Evolutionary conservation across 805 yeast species (phyloP).

Genomic region (Brettanomyces sp.): DNA sequence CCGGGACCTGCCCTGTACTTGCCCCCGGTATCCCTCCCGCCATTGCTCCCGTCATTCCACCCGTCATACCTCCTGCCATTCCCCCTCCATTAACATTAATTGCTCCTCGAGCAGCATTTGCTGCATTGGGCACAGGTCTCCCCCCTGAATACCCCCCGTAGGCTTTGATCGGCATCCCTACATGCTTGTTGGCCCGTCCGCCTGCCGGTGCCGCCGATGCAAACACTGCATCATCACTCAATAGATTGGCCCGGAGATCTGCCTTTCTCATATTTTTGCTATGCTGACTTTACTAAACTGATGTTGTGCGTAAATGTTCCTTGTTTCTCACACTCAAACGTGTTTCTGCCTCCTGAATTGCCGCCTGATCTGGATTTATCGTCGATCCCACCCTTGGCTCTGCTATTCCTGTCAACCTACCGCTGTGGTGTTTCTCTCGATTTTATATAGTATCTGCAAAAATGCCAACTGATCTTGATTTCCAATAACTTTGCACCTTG

Average conservation of each 20-base stretch:
- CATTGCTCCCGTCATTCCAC: background rate
- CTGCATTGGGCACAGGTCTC: background rate
- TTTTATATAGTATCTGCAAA: too few relatives aligned
- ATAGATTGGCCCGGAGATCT: conserved; percentile 4
- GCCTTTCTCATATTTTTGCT: conserved; percentile 4
- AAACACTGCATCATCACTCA: conserved; percentile 4
- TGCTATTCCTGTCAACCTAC: too few relatives aligned
- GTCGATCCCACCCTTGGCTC: too few relatives aligned
- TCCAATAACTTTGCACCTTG: too few relatives aligned
- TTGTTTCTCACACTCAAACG: too few relatives aligned
- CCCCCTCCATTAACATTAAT: background rate
- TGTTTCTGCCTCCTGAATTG: too few relatives aligned
- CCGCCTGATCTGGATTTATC: too few relatives aligned
- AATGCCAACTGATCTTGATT: too few relatives aligned
- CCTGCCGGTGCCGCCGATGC: background rate
- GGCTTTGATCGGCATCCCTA: background rate
- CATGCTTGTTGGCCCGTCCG: background rate
- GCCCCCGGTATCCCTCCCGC: background rate
- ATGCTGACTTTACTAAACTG: too few relatives aligned
- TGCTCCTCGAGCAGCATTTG: background rate
- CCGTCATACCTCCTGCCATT: background rate
- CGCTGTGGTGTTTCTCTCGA: too few relatives aligned
- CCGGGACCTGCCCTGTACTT: background rate
- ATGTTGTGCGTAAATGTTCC: too few relatives aligned
- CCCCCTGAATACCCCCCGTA: background rate